Percentiles rank a stretch among this genome's conserved stretches.
Evolutionary conservation across 2,329 filamentous ascomycete species (phyloP).

Genomic region (Xylaria sp.): DNA sequence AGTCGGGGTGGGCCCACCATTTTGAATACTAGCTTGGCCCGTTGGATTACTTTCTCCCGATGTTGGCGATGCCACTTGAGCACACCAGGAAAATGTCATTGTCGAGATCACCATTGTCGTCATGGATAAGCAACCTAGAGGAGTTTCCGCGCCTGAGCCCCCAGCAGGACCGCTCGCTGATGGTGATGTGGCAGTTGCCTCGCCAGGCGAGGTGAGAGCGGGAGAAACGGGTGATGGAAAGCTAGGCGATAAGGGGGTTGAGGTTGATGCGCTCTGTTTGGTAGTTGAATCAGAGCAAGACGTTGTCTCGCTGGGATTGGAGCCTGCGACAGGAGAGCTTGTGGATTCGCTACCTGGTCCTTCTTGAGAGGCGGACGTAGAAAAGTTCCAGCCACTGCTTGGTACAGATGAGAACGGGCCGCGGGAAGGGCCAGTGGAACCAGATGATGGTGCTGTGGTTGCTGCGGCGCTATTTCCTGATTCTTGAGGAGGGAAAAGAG

Average conservation of each 20-base stretch:
- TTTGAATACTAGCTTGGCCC: slow-evolving; percentile 23
- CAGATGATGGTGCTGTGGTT: slow-evolving; percentile 33
- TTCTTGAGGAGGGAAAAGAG: slow-evolving; percentile 37
- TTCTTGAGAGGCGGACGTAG: slow-evolving; percentile 39
- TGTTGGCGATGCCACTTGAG: slow-evolving; percentile 41
- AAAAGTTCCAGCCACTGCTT: slow-evolving; percentile 49
- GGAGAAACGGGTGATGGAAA: not conserved
- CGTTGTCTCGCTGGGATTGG: slow-evolving; percentile 33
- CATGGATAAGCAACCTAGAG: slow-evolving; percentile 44
- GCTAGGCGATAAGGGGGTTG: slow-evolving; percentile 37
- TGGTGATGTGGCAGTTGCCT: slow-evolving; percentile 27
- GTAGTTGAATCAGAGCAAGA: slow-evolving; percentile 36
- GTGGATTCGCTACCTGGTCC: slow-evolving; percentile 36
- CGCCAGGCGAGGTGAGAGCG: slow-evolving; percentile 12
- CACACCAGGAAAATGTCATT: slow-evolving; percentile 49
- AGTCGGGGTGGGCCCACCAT: slow-evolving; percentile 13
- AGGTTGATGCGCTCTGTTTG: slow-evolving; percentile 26
- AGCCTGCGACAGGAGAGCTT: slow-evolving; percentile 17
- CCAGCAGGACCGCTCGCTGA: slow-evolving; percentile 14
- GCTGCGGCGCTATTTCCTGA: slow-evolving; percentile 27
- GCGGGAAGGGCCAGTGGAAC: slow-evolving; percentile 33
- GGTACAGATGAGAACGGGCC: slow-evolving; percentile 45
- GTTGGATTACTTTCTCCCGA: slow-evolving; percentile 28
- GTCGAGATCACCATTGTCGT: slow-evolving; percentile 46
- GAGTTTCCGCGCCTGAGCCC: slow-evolving; percentile 27